These are phyloP conservation scores for Elsinoe fawcettii DNA, from an alignment of 2,329 filamentous ascomycete species.

Conservation along the genomic window DNA sequence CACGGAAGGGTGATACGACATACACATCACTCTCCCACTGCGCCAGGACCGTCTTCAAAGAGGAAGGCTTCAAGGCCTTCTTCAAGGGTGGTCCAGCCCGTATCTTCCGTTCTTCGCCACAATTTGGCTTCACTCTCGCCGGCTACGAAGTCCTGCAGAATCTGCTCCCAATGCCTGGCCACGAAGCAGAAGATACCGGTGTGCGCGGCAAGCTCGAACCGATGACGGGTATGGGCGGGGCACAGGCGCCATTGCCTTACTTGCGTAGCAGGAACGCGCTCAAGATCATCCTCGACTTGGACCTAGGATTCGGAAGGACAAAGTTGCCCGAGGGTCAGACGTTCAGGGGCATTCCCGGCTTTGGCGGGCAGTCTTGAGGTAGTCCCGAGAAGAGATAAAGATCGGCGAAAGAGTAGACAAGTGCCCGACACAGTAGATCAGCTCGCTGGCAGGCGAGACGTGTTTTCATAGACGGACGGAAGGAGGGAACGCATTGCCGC, in stretches of 20 bases:
- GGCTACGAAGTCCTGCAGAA: slow-evolving; percentile 88
- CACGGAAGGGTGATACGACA: slow-evolving; percentile 81
- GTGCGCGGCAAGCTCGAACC: slow-evolving; percentile 54
- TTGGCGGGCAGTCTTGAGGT: not conserved
- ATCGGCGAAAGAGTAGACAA: not conserved
- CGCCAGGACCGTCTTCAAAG: slow-evolving; percentile 71
- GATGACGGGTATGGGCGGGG: slow-evolving; percentile 55
- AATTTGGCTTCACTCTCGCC: slow-evolving; percentile 96
- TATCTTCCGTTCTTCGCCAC: slow-evolving; percentile 88
- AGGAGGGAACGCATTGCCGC: not conserved
- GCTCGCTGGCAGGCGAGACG: not conserved
- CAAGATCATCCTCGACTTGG: slow-evolving; percentile 90
- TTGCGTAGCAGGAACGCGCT: slow-evolving; percentile 78
- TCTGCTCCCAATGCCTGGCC: slow-evolving; percentile 68
- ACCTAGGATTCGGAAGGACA: slow-evolving; percentile 81
- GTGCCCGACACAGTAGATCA: not conserved
- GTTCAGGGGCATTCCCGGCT: slow-evolving; percentile 16
- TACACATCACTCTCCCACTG: slow-evolving; percentile 86
- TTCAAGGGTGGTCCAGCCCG: slow-evolving; percentile 97
- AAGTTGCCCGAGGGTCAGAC: slow-evolving; percentile 31
- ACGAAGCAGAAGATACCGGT: slow-evolving; percentile 44
- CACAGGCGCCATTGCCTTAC: slow-evolving; percentile 57
- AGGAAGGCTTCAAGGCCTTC: slow-evolving; percentile 93
- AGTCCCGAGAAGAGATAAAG: not conserved
- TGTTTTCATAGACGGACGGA: not conserved